These are phyloP conservation scores for Botryotinia calthae DNA, from an alignment of 2,329 filamentous ascomycete genomes.

Conservation along the genomic window DNA sequence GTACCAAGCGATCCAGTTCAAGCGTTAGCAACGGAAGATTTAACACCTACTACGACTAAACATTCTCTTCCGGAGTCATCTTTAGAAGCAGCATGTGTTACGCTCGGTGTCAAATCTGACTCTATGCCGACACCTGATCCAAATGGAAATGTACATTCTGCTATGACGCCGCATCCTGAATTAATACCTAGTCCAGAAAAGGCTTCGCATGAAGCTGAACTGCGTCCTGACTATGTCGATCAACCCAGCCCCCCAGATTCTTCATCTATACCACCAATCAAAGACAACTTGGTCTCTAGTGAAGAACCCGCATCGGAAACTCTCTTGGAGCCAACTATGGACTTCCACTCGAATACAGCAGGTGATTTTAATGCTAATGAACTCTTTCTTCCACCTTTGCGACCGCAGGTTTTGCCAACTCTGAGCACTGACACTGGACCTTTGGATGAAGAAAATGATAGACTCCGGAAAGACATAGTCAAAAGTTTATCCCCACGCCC, in stretches of 20 bases:
- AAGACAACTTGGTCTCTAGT: conserved; percentile 38
- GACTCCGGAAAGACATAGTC: conserved; percentile 71
- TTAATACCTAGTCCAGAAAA: conserved; percentile 29
- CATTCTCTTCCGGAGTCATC: conserved; percentile 27
- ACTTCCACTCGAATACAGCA: background rate
- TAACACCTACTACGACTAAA: conserved; percentile 33
- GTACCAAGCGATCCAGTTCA: conserved; percentile 21
- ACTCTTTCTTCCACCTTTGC: conserved; percentile 4
- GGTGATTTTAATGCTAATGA: background rate
- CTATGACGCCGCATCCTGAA: conserved; percentile 31
- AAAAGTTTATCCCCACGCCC: conserved; percentile 59
- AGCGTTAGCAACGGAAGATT: conserved; percentile 28
- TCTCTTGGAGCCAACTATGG: no score
- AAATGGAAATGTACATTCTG: conserved; percentile 30
- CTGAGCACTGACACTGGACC: conserved; percentile 28
- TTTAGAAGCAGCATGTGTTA: conserved; percentile 39
- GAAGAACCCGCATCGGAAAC: background rate
- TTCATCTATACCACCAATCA: conserved; percentile 47
- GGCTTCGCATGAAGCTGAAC: conserved; percentile 29
- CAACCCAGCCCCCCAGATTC: conserved; percentile 38
- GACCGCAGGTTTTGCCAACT: conserved; percentile 26
- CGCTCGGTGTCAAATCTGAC: conserved; percentile 22
- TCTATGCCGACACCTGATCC: conserved; percentile 31
- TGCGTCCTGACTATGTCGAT: conserved; percentile 31
- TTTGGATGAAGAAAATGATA: conserved; percentile 62